phyloP scores from a whole-genome alignment of 257 asterid genomes.

The Capsicum chinense region DNA sequence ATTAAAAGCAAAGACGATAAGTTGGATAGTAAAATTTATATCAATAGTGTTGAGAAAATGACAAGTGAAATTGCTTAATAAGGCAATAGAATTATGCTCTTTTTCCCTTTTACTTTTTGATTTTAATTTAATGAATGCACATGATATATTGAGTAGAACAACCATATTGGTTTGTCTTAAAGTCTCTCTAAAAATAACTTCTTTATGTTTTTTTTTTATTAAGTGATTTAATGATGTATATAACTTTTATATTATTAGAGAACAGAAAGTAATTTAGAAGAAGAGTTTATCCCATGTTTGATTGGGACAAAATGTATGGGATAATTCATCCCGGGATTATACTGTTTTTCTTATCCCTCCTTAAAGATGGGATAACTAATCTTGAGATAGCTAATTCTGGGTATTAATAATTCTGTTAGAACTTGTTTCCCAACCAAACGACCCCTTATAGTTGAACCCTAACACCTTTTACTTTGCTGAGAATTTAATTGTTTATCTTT shows the following conservation, averaged over 20 bases:
- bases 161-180: conserved; percentile 35
- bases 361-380: no score
- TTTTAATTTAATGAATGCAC: conserved; percentile 33
- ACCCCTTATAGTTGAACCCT: no score
- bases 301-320: no score
- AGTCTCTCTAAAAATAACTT: conserved; percentile 23
- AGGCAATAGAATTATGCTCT: conserved; percentile 11
- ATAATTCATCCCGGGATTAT: no score
- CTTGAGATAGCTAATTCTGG: no score
- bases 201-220: background rate
- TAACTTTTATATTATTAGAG: background rate
- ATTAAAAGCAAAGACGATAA: background rate
- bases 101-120: background rate
- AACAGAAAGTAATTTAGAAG: no score
- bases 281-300: no score
- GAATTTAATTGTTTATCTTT: no score
- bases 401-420: no score
- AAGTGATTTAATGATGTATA: background rate
- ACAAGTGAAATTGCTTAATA: background rate
- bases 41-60: background rate
- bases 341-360: no score
- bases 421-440: no score
- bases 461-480: no score
- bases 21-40: background rate
- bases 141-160: conserved; percentile 36